These are phyloP conservation scores for Yamadazyma mexicana DNA, from an alignment of 1,139 yeast species.

Conservation along the genomic window DNA sequence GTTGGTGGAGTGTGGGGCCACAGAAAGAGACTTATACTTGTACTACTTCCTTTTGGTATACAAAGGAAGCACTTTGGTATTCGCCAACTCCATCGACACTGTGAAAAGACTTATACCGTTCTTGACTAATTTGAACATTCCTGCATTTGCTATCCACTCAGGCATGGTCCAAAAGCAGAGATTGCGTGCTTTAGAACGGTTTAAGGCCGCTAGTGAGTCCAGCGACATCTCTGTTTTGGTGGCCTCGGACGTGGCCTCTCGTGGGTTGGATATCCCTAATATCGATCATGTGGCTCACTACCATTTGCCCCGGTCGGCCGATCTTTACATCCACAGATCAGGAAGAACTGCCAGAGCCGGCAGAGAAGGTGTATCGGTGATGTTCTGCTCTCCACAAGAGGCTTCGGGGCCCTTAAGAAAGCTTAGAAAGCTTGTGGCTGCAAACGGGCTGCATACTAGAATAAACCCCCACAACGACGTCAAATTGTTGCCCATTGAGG, in stretches of 20 bases:
- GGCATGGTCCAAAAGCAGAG: constrained; percentile 96
- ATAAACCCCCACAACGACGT: constrained; percentile 54
- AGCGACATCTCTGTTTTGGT: constrained; percentile 68
- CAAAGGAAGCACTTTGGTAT: constrained; percentile 88
- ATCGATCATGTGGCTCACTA: constrained; percentile 96
- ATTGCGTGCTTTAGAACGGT: constrained; percentile 76
- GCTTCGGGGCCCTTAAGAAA: constrained; percentile 84
- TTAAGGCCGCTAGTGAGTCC: constrained; percentile 53
- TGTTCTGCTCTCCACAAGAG: constrained; percentile 92
- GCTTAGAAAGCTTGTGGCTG: constrained; percentile 62
- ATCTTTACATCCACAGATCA: constrained; percentile 90
- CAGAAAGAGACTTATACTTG: constrained; percentile 85
- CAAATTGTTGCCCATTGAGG: constrained; percentile 73
- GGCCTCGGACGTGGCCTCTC: constrained; percentile 97
- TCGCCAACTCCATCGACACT: constrained; percentile 91
- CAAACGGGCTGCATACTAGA: constrained; percentile 25
- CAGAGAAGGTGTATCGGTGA: constrained; percentile 87
- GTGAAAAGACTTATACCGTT: constrained; percentile 84
- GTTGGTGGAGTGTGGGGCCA: constrained; percentile 85
- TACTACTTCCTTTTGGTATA: constrained; percentile 86
- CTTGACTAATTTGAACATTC: constrained; percentile 65
- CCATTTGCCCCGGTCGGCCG: constrained; percentile 93
- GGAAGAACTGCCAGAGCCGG: constrained; percentile 99
- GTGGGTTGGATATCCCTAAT: constrained; percentile 92
- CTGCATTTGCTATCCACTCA: constrained; percentile 84